Evolutionary conservation across 768 basidiomycete species (phyloP).

Genomic region (Rhizopogon vinicolor): DNA sequence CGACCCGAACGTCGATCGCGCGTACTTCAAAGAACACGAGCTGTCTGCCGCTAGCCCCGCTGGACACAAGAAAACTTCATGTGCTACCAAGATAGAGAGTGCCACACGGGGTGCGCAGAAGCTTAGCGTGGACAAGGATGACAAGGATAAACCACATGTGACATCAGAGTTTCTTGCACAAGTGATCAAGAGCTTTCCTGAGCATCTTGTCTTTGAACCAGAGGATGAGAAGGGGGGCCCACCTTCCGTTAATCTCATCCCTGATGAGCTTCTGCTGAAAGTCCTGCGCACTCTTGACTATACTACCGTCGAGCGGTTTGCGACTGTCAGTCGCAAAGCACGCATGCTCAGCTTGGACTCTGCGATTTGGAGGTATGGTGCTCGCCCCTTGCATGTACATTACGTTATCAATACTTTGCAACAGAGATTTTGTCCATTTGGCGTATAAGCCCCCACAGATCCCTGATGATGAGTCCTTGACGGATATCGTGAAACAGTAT

Average conservation of each 20-base stretch:
- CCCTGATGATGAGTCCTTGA: slow-evolving; percentile 42
- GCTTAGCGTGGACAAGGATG: slow-evolving; percentile 64
- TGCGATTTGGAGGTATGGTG: slow-evolving; percentile 68
- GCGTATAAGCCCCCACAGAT: slow-evolving; percentile 80
- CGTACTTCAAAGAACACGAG: slow-evolving; percentile 47
- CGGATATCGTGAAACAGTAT: slow-evolving; percentile 47
- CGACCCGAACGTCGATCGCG: slow-evolving; percentile 70
- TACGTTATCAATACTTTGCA: slow-evolving; percentile 2
- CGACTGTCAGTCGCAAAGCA: slow-evolving; percentile 64
- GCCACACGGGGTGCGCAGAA: slow-evolving; percentile 78
- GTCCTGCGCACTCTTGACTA: slow-evolving; percentile 67
- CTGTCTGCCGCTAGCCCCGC: slow-evolving; percentile 1
- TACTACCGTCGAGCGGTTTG: slow-evolving; percentile 74
- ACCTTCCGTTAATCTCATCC: slow-evolving; percentile 53
- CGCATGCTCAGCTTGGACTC: slow-evolving; percentile 67
- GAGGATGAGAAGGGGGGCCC: slow-evolving; percentile 56
- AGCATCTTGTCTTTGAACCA: slow-evolving; percentile 53
- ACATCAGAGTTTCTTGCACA: slow-evolving; percentile 40
- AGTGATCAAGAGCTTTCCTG: slow-evolving; percentile 46
- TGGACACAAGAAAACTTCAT: slow-evolving; percentile 65
- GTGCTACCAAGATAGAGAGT: slow-evolving; percentile 66
- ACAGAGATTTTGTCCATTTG: slow-evolving; percentile 56
- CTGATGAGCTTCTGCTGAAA: slow-evolving; percentile 70
- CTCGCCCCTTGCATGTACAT: neutral
- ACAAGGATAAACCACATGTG: slow-evolving; percentile 18